Conservation (phyloP, 164 flowering plant species). For the Magnolia sinica region DNA sequence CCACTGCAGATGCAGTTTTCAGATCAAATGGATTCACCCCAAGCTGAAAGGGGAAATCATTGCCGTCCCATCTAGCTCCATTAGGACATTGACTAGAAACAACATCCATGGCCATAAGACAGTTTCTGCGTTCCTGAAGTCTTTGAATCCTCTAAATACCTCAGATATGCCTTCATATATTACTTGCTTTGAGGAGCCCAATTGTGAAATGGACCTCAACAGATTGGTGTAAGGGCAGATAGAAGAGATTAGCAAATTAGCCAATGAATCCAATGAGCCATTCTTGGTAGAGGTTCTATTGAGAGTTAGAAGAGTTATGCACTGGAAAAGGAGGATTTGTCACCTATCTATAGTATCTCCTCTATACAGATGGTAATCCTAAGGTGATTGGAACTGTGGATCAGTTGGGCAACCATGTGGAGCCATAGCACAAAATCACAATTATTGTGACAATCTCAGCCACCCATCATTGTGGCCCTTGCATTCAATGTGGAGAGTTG, state of each 20-base stretch:
- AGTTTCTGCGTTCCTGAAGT: constrained; percentile 31
- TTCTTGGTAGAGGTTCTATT: constrained; percentile 19
- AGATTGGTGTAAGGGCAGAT: constrained; percentile 38
- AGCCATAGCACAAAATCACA: too few species aligned
- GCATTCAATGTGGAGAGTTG: too few species aligned
- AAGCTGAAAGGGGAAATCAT: constrained; percentile 24
- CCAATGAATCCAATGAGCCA: constrained; percentile 17
- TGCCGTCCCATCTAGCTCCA: constrained; percentile 36
- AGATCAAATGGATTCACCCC: constrained; percentile 37
- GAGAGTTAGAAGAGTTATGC: constrained; percentile 20
- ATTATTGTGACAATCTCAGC: too few species aligned
- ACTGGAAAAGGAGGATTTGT: too few species aligned
- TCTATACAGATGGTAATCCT: too few species aligned
- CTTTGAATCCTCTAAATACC: constrained; percentile 7
- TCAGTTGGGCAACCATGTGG: too few species aligned
- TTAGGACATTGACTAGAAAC: constrained; percentile 28
- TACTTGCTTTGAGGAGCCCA: constrained; percentile 17
- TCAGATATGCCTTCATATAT: constrained; percentile 16
- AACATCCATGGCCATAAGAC: constrained; percentile 34
- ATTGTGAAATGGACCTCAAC: constrained; percentile 22
- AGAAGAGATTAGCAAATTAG: constrained; percentile 29
- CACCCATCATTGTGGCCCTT: too few species aligned
- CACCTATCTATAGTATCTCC: too few species aligned
- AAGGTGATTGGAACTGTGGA: too few species aligned
- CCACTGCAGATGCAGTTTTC: constrained; percentile 44